phyloP scores from a whole-genome alignment of 345 rosid genomes.

The Eucalyptus sp. region DNA sequence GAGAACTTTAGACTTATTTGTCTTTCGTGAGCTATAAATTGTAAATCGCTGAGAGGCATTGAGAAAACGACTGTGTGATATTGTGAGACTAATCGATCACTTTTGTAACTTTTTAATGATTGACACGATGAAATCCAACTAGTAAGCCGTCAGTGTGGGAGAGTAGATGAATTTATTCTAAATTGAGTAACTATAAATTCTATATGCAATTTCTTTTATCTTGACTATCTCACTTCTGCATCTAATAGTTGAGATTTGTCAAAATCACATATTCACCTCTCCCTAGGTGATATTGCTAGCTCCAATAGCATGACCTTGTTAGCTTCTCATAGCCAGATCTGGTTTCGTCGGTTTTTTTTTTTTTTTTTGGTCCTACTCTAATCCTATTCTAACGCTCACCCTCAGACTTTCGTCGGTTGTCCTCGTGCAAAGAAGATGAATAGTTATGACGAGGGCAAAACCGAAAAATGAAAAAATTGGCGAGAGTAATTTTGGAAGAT shows the following conservation, averaged over 20 bases:
- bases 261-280: background rate
- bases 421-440: background rate
- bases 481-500: background rate
- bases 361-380: no score
- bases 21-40: background rate
- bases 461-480: background rate
- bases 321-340: background rate
- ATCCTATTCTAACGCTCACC: no score
- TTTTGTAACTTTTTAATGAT: background rate
- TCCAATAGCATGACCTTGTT: background rate
- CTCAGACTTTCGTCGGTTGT: background rate
- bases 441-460: background rate
- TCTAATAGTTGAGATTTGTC: background rate
- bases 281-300: background rate
- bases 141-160: background rate
- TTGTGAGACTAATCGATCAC: background rate
- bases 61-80: background rate
- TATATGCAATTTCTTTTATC: background rate
- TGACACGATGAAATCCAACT: background rate
- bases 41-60: background rate
- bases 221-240: no score
- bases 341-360: background rate
- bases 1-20: background rate
- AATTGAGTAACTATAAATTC: background rate
- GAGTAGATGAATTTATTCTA: no score